Base-by-base conservation (phyloP, 352 stramenopile genomes). In the Achlya hypogyna region DNA sequence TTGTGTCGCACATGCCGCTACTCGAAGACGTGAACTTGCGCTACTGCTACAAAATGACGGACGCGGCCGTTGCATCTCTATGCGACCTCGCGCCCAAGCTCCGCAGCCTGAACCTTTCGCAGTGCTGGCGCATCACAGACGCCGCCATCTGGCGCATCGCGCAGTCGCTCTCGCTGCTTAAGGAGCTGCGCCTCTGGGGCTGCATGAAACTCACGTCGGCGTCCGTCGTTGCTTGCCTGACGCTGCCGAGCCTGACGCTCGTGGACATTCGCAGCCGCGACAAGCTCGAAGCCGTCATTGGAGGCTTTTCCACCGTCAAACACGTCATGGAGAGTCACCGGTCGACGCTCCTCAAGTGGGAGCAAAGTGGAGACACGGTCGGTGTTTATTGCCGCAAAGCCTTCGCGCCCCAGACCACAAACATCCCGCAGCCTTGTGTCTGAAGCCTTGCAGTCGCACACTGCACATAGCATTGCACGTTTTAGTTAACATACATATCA, bases 31-130 rank as follows among this genome's bases (percentile, higher is more conserved):
- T 95, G 52, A 91, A 93, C 52, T 40, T 95, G 42, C 84, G 84
- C 49, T 95, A 95, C 71, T 93, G 84, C 75, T 93, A 89, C 81
- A 93, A 93, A 64, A 67, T 95, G 18, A 88, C 86, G 32, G 86
- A 95, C 59, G 75, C 73, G 12, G 78, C 72, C 22, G 83, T 95
- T 9, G 54, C 63, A 8, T 65, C 71, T 16, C 70, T 95, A 32
- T 92, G 84, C 53, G 70, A 80, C 20, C 71, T 64, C 5, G 31
- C 89, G 28, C 59, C 71, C 8, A 53, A 69, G 2, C 73, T 95
- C 47, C 71, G 78, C 34, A 78, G 72, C n/a, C 69, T 95, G 43
- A 90, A 95, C 51, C 64, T 95, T 27, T 95, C 86, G 32, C 86
- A 95, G 64, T 95, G 86, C 53, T 75, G 74, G 51, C 84, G 85